Evolutionary conservation across 768 basidiomycete genomes (phyloP), one percentile per base, ranked within the genome.

Genomic region (Mycena crocata): DNA sequence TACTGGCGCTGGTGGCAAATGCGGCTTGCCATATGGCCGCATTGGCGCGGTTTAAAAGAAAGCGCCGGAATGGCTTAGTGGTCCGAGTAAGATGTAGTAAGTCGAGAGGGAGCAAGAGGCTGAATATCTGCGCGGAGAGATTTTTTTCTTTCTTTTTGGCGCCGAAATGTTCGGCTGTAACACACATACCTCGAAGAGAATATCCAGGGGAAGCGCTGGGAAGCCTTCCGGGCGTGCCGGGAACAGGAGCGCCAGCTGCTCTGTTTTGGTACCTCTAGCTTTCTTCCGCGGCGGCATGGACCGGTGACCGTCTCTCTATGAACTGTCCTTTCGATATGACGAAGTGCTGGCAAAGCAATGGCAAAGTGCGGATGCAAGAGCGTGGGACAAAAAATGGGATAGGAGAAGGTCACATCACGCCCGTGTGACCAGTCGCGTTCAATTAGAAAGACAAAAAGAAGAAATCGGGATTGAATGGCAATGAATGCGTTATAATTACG

Each of bases 71-170:
- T 8, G 62, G 46, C 46, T 70, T 68, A 34, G 48, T 70, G 7
- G 66, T 64, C 8, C 66, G 69, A 15, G 69, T 26, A 0, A 70
- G 61, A 5, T 44, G 21, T 2, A 70, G 28, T 3, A 70, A 44
- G 37, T 70, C 69, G 23, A 63, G 28, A 2, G 69, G 66, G 21
- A 60, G 62, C n/a, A 81, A 24, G 34, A 71, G 74, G 56, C 64
- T 69, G 35, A 78, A 76, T 40, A 82, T 75, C 81, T 81, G 50
- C n/a, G 42, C n/a, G n/a, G n/a, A 23, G 30, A 39, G 2, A 40
- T 31, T 31, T 40, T 13, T 3, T 3, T 10, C 14, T 31, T 13
- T 37, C 12, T n/a, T 9, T 9, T n/a, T 12, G 13, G 23, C 15
- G 26, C 15, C 4, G n/a, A 34, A 21, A 6, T n/a, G 19, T 46